Evolutionary conservation across 2,329 filamentous ascomycete genomes (phyloP).

Genomic region (Colletotrichum gigasporum): DNA sequence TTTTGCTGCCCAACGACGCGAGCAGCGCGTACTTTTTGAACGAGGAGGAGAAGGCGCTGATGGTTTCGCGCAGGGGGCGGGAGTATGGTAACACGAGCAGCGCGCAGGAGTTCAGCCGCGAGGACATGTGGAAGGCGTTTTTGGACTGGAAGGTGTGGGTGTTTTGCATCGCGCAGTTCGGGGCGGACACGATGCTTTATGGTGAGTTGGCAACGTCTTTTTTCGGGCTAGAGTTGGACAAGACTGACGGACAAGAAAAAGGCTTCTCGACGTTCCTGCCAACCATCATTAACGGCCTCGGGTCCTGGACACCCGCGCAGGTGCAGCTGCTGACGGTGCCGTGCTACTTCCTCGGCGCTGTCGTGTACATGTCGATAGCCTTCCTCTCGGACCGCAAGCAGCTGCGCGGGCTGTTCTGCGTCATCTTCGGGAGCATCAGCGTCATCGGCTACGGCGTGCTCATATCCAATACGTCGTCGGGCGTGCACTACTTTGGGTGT

Average conservation of each 20-base stretch:
- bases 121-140: slow-evolving; percentile 73
- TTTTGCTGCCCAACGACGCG: slow-evolving; percentile 63
- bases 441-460: slow-evolving; percentile 68
- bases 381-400: slow-evolving; percentile 73
- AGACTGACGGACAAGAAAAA: neutral
- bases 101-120: slow-evolving; percentile 58
- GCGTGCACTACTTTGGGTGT: slow-evolving; percentile 59
- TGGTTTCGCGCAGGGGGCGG: slow-evolving; percentile 37
- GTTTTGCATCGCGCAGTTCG: slow-evolving; percentile 77
- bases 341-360: slow-evolving; percentile 72
- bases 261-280: slow-evolving; percentile 72
- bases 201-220: slow-evolving; percentile 39
- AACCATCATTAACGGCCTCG: slow-evolving; percentile 70
- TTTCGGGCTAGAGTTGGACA: too few species aligned
- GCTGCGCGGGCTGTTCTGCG: slow-evolving; percentile 61
- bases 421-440: slow-evolving; percentile 60
- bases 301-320: slow-evolving; percentile 59
- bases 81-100: slow-evolving; percentile 60
- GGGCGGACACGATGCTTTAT: slow-evolving; percentile 80
- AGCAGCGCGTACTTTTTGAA: slow-evolving; percentile 35
- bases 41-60: slow-evolving; percentile 45
- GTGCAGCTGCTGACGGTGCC: slow-evolving; percentile 73
- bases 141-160: slow-evolving; percentile 81
- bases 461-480: slow-evolving; percentile 57
- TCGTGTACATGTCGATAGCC: slow-evolving; percentile 73